These are phyloP conservation scores for Monosporascus ibericus DNA, from an alignment of 2,329 filamentous ascomycete species.

Conservation along the genomic window DNA sequence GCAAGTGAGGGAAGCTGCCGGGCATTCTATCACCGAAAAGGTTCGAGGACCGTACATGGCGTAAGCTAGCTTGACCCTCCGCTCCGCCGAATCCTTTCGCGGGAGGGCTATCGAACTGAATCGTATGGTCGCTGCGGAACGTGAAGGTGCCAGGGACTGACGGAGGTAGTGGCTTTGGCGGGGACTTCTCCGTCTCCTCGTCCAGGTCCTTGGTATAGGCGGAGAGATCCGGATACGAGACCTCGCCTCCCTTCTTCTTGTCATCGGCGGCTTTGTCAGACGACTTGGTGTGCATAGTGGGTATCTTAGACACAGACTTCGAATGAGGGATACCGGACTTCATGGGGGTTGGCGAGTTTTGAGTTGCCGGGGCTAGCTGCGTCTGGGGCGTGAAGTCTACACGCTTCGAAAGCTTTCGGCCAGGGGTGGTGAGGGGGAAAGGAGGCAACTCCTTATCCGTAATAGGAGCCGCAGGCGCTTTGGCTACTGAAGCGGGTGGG, in stretches of 20 bases:
- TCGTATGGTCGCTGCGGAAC: constrained; percentile 61
- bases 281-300: constrained; percentile 28
- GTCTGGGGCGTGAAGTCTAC: constrained; percentile 75
- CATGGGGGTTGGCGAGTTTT: constrained; percentile 51
- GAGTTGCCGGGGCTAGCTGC: constrained; percentile 39
- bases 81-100: constrained; percentile 49
- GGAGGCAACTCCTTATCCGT: constrained; percentile 48
- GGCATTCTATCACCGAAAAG: constrained; percentile 42
- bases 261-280: constrained; percentile 24
- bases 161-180: constrained; percentile 19
- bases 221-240: constrained; percentile 50
- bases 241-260: constrained; percentile 26
- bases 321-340: constrained; percentile 43
- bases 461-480: constrained; percentile 39
- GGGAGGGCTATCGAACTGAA: constrained; percentile 46
- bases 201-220: constrained; percentile 25
- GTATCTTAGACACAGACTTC: constrained; percentile 29
- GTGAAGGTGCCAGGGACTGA: constrained; percentile 54
- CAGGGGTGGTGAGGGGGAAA: constrained; percentile 57
- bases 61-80: constrained; percentile 54
- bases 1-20: constrained; percentile 43
- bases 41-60: constrained; percentile 51
- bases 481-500: constrained; percentile 31
- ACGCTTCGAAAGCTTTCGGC: constrained; percentile 61
- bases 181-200: constrained; percentile 17